Evolutionary conservation across 75 land plant genomes (phyloP).

Genomic region (Cryptomeria japonica): DNA sequence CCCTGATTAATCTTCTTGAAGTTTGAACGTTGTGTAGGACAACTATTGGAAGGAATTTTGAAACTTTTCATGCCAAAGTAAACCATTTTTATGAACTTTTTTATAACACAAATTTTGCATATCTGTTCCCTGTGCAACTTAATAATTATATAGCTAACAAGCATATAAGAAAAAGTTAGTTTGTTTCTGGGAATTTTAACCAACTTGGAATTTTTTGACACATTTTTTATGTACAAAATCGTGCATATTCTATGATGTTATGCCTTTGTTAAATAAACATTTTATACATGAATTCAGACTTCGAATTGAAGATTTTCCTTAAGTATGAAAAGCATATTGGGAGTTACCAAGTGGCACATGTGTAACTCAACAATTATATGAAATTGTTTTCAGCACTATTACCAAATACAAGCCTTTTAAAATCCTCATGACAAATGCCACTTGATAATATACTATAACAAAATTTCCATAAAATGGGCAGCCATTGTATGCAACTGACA

Average conservation of each 20-base stretch:
- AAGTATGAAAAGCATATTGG: not conserved
- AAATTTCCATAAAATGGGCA: too few relatives aligned
- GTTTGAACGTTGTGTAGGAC: not conserved
- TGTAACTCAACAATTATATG: not conserved
- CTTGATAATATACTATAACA: not conserved
- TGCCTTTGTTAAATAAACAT: not conserved
- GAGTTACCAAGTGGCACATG: not conserved
- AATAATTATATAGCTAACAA: too few relatives aligned
- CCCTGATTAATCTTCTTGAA: not conserved
- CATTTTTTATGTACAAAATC: too few relatives aligned
- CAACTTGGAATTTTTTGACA: too few relatives aligned
- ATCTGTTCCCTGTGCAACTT: too few relatives aligned
- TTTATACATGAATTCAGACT: not conserved
- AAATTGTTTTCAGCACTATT: not conserved
- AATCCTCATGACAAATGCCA: not conserved
- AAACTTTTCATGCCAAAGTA: not conserved
- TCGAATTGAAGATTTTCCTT: not conserved
- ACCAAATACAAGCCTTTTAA: not conserved
- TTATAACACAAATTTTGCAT: too few relatives aligned
- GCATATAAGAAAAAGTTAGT: not conserved
- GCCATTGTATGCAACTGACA: not conserved
- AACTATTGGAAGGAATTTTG: not conserved
- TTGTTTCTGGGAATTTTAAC: not conserved
- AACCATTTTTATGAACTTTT: not conserved
- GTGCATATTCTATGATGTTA: too few relatives aligned